A percentile compares a stretch with the other conserved stretches of the same genome.
These are phyloP conservation scores for Helenozyma baotianmanensis DNA, from an alignment of 805 yeast species.

Conservation along the genomic window DNA sequence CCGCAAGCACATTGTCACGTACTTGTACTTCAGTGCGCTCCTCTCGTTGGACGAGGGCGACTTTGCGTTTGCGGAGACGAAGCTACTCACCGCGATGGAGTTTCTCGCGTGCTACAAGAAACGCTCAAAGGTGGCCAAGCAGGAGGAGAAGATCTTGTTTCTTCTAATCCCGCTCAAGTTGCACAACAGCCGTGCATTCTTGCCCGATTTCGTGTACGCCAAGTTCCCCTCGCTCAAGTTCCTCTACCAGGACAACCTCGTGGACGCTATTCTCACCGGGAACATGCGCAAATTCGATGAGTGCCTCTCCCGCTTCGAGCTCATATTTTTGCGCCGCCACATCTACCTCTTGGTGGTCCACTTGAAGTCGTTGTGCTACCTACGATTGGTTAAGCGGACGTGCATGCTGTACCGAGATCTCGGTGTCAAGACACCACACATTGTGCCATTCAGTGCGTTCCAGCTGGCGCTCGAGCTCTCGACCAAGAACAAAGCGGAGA, in stretches of 20 bases:
- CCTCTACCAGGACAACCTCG: slow-evolving; percentile 44
- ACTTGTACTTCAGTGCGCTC: slow-evolving; percentile 65
- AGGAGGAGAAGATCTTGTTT: slow-evolving; percentile 45
- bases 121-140: slow-evolving; percentile 20
- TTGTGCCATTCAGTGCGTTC: slow-evolving; percentile 39
- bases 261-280: slow-evolving; percentile 49
- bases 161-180: slow-evolving; percentile 63
- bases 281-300: slow-evolving; percentile 49
- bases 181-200: slow-evolving; percentile 35
- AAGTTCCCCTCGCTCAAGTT: slow-evolving; percentile 36
- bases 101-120: slow-evolving; percentile 22
- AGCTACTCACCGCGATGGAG: slow-evolving; percentile 48
- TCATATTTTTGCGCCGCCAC: slow-evolving; percentile 50
- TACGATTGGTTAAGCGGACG: slow-evolving; percentile 46
- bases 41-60: slow-evolving; percentile 64
- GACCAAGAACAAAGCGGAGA: background rate
- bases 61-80: slow-evolving; percentile 44
- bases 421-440: slow-evolving; percentile 26
- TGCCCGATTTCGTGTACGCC: slow-evolving; percentile 44
- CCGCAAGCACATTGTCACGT: slow-evolving; percentile 41
- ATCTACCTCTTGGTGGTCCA: slow-evolving; percentile 57
- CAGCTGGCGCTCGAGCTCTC: slow-evolving; percentile 38
- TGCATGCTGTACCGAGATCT: slow-evolving; percentile 15
- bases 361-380: slow-evolving; percentile 46
- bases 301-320: slow-evolving; percentile 41